phyloP scores from a whole-genome alignment of 345 rosid species.

The Brassica cretica region DNA sequence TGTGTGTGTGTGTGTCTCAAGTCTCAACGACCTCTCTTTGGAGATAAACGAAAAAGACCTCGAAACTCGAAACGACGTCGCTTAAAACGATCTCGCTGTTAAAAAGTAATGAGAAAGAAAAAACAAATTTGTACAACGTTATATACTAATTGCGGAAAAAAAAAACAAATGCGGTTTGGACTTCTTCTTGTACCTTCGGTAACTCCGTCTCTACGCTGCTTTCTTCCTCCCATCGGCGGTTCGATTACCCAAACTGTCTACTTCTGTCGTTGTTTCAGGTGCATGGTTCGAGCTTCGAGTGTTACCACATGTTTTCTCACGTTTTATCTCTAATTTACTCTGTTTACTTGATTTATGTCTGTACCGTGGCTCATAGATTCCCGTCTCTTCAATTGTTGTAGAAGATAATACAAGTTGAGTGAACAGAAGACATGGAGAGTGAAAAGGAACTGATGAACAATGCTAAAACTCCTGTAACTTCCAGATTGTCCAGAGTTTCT shows the following conservation, averaged over 20 bases:
- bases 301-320: slow-evolving; percentile 5
- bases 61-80: slow-evolving; percentile 19
- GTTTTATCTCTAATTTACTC: slow-evolving; percentile 4
- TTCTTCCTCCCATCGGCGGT: slow-evolving; percentile 19
- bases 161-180: slow-evolving; percentile 1
- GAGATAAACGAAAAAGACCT: slow-evolving; percentile 31
- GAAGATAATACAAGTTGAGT: background rate
- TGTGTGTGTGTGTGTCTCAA: background rate
- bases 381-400: slow-evolving; percentile 25
- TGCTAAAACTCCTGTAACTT: slow-evolving; percentile 42
- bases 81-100: background rate
- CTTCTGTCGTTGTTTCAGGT: slow-evolving; percentile 17
- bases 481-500: slow-evolving; percentile 63
- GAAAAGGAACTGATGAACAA: slow-evolving; percentile 32
- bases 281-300: background rate
- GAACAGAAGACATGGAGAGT: slow-evolving; percentile 45
- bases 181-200: slow-evolving; percentile 17
- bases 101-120: background rate
- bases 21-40: slow-evolving; percentile 17
- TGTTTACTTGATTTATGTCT: background rate
- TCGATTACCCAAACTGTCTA: background rate
- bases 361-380: background rate
- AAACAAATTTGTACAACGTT: background rate
- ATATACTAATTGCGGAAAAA: background rate
- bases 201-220: slow-evolving; percentile 28